Conservation (phyloP, 1,284 basidiomycete species). For the Trametes sp. region DNA sequence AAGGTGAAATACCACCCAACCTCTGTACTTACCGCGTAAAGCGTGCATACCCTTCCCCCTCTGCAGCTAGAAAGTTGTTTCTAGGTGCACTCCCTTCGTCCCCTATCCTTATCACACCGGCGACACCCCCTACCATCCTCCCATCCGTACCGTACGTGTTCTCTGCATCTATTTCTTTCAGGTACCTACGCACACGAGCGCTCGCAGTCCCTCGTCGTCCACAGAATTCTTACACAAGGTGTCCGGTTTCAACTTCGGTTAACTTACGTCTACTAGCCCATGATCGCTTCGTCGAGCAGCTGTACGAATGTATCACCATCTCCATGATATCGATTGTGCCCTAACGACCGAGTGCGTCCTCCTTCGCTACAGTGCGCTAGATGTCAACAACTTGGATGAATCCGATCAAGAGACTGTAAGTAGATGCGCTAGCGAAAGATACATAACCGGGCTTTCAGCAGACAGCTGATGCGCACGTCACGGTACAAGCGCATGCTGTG, state of each 20-base stretch:
- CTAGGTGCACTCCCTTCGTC: constrained; percentile 1
- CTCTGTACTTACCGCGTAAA: constrained; percentile 25
- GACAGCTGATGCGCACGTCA: constrained; percentile 2
- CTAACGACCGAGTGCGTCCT: background rate
- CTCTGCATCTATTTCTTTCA: background rate
- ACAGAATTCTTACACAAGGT: background rate
- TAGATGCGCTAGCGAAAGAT: background rate
- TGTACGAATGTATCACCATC: constrained; percentile 23
- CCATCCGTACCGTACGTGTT: constrained; percentile 1
- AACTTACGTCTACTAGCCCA: constrained; percentile 9
- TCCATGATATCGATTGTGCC: background rate
- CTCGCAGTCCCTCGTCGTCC: background rate
- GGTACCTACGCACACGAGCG: constrained; percentile 1
- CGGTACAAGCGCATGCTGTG: background rate
- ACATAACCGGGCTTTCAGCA: background rate
- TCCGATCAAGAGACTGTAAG: background rate
- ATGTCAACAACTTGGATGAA: background rate
- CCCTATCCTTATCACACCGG: constrained; percentile 1
- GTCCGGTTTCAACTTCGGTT: constrained; percentile 2
- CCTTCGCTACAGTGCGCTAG: background rate
- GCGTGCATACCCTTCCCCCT: background rate
- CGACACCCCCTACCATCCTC: constrained; percentile 14
- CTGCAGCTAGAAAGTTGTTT: constrained; percentile 1
- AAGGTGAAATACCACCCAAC: constrained; percentile 75
- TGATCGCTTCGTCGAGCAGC: constrained; percentile 16